Conservation (phyloP, 2,329 filamentous ascomycete species). For the Xylaria sp. region DNA sequence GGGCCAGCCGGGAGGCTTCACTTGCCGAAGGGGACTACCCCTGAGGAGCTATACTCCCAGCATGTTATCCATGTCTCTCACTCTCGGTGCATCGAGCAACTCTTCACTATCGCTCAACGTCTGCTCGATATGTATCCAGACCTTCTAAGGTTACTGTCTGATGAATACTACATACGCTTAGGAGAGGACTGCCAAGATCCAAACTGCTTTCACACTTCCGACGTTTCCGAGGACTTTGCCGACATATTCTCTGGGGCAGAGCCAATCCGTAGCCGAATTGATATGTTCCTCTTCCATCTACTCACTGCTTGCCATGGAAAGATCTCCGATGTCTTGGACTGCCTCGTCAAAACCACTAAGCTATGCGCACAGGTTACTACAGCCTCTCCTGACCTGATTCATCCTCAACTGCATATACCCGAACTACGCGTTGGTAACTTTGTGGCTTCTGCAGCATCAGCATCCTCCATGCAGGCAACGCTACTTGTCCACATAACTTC, state of each 20-base stretch:
- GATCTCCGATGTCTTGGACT: constrained; percentile 52
- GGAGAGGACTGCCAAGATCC: constrained; percentile 45
- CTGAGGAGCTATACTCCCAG: constrained; percentile 41
- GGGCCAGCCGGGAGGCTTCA: constrained; percentile 40
- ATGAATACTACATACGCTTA: constrained; percentile 4
- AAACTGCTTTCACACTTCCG: constrained; percentile 50
- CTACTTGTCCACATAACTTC: constrained; percentile 41
- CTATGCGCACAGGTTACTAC: constrained; percentile 49
- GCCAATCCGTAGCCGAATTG: constrained; percentile 40
- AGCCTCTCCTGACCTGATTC: constrained; percentile 41
- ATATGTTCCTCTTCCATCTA: constrained; percentile 52
- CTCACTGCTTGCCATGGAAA: constrained; percentile 53
- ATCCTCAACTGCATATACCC: constrained; percentile 51
- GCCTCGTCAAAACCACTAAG: constrained; percentile 47
- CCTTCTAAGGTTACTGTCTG: constrained; percentile 41
- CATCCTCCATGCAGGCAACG: constrained; percentile 44
- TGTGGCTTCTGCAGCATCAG: constrained; percentile 40
- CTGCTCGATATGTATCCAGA: constrained; percentile 52
- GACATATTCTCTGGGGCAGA: constrained; percentile 30
- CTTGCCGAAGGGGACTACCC: constrained; percentile 40
- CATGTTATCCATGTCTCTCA: constrained; percentile 42
- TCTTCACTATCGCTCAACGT: constrained; percentile 51
- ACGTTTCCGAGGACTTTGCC: constrained; percentile 35
- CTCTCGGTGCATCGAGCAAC: constrained; percentile 47
- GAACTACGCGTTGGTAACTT: constrained; percentile 54